These are phyloP conservation scores for Gyromitra esculenta DNA, from an alignment of 2,329 filamentous ascomycete genomes.

Conservation along the genomic window DNA sequence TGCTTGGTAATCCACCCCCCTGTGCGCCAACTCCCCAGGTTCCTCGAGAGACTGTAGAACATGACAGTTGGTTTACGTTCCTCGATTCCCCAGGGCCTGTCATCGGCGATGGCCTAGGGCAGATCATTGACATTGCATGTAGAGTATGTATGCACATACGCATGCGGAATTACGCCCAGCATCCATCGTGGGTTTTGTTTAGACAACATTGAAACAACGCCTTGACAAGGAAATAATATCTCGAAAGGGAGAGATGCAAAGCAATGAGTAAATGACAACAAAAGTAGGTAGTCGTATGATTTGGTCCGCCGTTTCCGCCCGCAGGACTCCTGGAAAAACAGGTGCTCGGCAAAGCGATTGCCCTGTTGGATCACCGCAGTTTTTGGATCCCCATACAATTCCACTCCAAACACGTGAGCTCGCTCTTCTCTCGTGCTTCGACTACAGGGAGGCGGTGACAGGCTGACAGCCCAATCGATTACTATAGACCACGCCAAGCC, in stretches of 20 bases:
- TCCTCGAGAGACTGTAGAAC: neutral
- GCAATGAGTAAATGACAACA: slow-evolving; percentile 7
- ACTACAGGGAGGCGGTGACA: slow-evolving; percentile 13
- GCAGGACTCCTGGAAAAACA: slow-evolving; percentile 21
- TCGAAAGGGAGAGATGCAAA: slow-evolving; percentile 4
- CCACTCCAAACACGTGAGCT: slow-evolving; percentile 27
- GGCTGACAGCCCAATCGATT: slow-evolving; percentile 8
- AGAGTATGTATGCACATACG: neutral
- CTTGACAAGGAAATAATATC: neutral
- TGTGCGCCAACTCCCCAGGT: too few relatives aligned
- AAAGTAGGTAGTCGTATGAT: slow-evolving; percentile 9
- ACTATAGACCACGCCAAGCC: slow-evolving; percentile 22
- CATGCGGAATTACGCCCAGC: neutral
- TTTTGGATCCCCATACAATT: slow-evolving; percentile 11
- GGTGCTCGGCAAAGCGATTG: slow-evolving; percentile 33
- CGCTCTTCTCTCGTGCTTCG: slow-evolving; percentile 10
- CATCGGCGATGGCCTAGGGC: neutral
- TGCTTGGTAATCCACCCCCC: too few relatives aligned
- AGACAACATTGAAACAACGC: neutral
- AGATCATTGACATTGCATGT: slow-evolving; percentile 21
- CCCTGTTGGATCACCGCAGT: neutral
- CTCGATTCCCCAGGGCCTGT: neutral
- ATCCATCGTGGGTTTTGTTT: slow-evolving; percentile 6
- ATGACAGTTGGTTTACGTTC: slow-evolving; percentile 8
- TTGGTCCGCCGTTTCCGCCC: slow-evolving; percentile 13